Base-by-base conservation (phyloP, 257 asterid species). In the Solanum clarkiae region DNA sequence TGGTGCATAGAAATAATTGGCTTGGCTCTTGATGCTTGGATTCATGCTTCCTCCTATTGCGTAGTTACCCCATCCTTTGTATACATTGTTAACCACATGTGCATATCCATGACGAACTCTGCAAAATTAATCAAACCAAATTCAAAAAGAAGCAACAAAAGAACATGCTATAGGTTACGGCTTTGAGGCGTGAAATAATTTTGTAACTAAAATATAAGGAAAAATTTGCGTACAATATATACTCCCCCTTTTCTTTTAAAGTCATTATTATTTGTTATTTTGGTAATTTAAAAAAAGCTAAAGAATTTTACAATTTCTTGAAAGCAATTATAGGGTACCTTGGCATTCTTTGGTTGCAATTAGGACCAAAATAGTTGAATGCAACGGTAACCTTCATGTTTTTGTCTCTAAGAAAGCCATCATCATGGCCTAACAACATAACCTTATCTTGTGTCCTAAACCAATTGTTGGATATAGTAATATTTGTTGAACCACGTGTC, bases 1-100 rank as follows among this genome's bases (percentile, higher is more conserved):
- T 65, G 94, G 90, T 80, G 98, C 98, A 84, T 94, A 88, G 86
- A 95, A 95, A 84, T 94, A 94, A 88, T 95, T 95, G 60, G 94
- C 92, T 88, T 94, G 97, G 86, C 98, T 95, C 90, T 93, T 95
- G 71, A 95, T 86, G 85, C 92, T 94, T 14, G 98, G 98, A 77
- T 88, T 93, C 98, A 94, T 94, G 91, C 93, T 94, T 81, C 97
- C 98, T 80, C 98, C 98, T 69, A 95, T 90, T 63, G 98, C 98
- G 59, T 95, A 95, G 51, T 68, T 65, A 16, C 98, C 98, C 98
- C 98, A 95, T 26, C 97, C 97, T 24, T 84, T 87, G 87, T 95
- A 95, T 11, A 93, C 87, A 84, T 93, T 95, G 92, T 95, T 95
- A 1, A 92, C 98, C 26, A 95, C 98, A 29, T 95, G 98, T n/a